These are phyloP conservation scores for Ceratocystiopsis brevicomis DNA, from an alignment of 2,329 filamentous ascomycete species.

Conservation along the genomic window DNA sequence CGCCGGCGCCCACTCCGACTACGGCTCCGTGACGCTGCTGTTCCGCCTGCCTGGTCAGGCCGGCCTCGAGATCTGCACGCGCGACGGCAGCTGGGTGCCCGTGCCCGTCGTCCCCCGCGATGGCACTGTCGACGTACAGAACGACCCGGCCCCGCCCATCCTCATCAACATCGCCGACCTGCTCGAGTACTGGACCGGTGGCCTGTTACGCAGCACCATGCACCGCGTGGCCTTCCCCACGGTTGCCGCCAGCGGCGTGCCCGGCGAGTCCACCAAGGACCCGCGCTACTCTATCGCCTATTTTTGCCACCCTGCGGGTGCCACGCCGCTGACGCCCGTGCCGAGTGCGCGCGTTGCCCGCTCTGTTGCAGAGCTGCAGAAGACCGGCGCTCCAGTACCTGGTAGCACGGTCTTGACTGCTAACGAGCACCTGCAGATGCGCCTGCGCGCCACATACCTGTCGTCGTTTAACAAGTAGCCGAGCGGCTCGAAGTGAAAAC, in stretches of 20 bases:
- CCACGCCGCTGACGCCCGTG: constrained; percentile 33
- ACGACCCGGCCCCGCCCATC: constrained; percentile 46
- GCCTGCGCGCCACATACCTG: constrained; percentile 39
- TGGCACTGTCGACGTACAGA: constrained; percentile 28
- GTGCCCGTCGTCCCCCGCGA: constrained; percentile 45
- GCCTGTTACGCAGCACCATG: constrained; percentile 68
- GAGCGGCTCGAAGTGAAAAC: too few relatives aligned
- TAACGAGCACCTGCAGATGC: constrained; percentile 42
- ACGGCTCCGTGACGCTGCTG: constrained; percentile 52
- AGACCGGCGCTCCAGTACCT: constrained; percentile 1
- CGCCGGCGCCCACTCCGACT: constrained; percentile 84
- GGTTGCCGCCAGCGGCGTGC: constrained; percentile 7
- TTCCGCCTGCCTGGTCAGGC: constrained; percentile 76
- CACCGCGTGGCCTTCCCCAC: constrained; percentile 63
- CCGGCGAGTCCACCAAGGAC: constrained; percentile 28
- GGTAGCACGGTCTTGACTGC: constrained; percentile 36
- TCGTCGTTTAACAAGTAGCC: constrained; percentile 25
- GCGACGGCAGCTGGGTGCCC: constrained; percentile 34
- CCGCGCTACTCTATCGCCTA: constrained; percentile 48
- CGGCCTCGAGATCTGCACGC: constrained; percentile 63
- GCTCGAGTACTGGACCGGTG: constrained; percentile 76
- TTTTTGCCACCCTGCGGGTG: constrained; percentile 45
- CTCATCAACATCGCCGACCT: constrained; percentile 58
- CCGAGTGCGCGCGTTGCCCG: constrained; percentile 38
- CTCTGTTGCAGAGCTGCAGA: constrained; percentile 14